Evolutionary conservation across 1,284 basidiomycete genomes (phyloP).

Genomic region (Leccinum insigne): DNA sequence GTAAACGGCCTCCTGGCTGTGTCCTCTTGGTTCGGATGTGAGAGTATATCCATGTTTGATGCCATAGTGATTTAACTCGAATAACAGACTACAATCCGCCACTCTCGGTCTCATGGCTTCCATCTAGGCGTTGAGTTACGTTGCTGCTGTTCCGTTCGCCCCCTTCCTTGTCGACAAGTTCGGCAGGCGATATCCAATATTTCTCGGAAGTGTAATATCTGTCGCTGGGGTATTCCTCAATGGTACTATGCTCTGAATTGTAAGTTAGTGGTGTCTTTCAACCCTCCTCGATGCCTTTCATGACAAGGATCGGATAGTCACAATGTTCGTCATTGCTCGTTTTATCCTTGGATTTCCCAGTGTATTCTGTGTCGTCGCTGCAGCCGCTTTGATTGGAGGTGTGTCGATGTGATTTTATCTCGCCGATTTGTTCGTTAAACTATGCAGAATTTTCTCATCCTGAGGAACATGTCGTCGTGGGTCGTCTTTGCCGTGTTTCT

Average conservation of each 20-base stretch:
- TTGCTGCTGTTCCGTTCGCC: not conserved
- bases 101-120: not conserved
- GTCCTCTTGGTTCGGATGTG: not conserved
- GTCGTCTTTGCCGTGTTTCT: too few relatives aligned
- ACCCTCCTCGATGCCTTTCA: not conserved
- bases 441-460: slow-evolving; percentile 32
- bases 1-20: not conserved
- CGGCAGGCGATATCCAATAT: not conserved
- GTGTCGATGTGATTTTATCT: not conserved
- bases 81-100: not conserved
- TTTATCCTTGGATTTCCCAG: not conserved
- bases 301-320: not conserved
- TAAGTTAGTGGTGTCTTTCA: not conserved
- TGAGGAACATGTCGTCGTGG: too few relatives aligned
- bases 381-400: not conserved
- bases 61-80: not conserved
- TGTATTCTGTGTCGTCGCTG: not conserved
- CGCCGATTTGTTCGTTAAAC: not conserved
- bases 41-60: not conserved
- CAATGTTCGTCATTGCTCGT: not conserved
- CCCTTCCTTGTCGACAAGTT: not conserved
- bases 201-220: not conserved
- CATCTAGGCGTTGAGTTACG: not conserved
- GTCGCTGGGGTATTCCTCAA: not conserved
- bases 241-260: not conserved